phyloP scores from a whole-genome alignment of 2,329 filamentous ascomycete genomes.

The Raffaelea ambrosiae region DNA sequence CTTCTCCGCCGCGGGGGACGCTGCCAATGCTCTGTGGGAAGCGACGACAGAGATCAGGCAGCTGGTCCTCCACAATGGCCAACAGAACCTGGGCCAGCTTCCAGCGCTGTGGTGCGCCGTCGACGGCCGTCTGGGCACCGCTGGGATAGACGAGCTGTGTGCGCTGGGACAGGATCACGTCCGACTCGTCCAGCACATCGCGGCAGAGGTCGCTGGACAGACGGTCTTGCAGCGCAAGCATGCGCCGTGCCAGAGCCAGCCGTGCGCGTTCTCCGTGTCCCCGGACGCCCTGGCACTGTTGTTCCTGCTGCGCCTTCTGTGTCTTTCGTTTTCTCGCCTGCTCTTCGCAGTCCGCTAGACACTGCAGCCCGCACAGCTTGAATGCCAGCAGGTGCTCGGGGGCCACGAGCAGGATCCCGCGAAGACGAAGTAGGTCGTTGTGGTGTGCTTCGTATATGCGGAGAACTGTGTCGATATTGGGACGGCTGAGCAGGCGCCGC shows the following conservation, averaged over 20 bases:
- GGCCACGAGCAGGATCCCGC: slow-evolving; percentile 49
- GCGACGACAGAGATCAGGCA: slow-evolving; percentile 23
- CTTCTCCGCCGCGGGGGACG: slow-evolving; percentile 19
- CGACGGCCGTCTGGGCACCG: slow-evolving; percentile 37
- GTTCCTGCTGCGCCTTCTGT: no score
- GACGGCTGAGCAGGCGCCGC: slow-evolving; percentile 31
- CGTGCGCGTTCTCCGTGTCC: not conserved
- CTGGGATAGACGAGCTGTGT: slow-evolving; percentile 51
- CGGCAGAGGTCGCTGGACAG: slow-evolving; percentile 35
- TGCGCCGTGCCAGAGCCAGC: slow-evolving; percentile 20
- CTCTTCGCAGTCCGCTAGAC: slow-evolving; percentile 36
- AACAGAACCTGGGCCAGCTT: slow-evolving; percentile 31
- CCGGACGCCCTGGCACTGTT: not conserved
- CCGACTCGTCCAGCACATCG: slow-evolving; percentile 59
- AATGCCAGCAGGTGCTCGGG: slow-evolving; percentile 61
- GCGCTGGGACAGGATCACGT: slow-evolving; percentile 42
- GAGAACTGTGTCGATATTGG: slow-evolving; percentile 26
- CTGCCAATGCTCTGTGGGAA: slow-evolving; percentile 40
- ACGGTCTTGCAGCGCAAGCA: slow-evolving; percentile 44
- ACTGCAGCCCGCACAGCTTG: slow-evolving; percentile 51
- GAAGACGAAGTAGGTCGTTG: slow-evolving; percentile 26
- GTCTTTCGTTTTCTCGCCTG: slow-evolving; percentile 26
- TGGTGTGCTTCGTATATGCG: slow-evolving; percentile 20
- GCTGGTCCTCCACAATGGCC: slow-evolving; percentile 27
- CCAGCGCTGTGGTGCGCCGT: slow-evolving; percentile 48